Evolutionary conservation across 495 filamentous ascomycete genomes (phyloP).

Genomic region (Penicillium fimorum): DNA sequence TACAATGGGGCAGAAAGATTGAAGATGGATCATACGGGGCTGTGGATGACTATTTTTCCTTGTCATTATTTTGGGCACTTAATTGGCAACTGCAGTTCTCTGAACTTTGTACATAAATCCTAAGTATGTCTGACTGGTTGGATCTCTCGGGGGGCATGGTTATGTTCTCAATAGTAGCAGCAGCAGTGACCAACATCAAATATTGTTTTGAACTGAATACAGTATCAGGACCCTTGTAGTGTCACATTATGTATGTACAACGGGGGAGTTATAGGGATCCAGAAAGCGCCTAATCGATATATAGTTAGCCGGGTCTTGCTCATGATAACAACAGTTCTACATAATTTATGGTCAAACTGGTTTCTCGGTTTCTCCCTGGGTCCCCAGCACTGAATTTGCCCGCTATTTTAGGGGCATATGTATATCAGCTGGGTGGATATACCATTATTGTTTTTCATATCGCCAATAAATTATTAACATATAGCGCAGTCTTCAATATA

Average conservation of each 20-base stretch:
- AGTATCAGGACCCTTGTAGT: neutral
- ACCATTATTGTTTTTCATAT: neutral
- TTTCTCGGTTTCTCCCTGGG: neutral
- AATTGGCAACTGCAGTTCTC: neutral
- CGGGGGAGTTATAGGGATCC: too few species aligned
- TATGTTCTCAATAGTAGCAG: neutral
- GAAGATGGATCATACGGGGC: neutral
- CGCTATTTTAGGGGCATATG: neutral
- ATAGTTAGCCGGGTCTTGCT: neutral
- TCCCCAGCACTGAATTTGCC: neutral
- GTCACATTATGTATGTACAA: neutral
- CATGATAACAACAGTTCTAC: neutral
- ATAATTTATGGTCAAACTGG: neutral
- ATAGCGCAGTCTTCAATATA: neutral
- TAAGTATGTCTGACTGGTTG: neutral
- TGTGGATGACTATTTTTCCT: neutral
- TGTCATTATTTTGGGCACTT: neutral
- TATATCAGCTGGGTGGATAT: neutral
- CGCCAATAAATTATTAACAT: neutral
- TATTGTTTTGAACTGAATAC: neutral
- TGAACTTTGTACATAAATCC: conserved; percentile 7
- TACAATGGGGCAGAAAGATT: neutral
- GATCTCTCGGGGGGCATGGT: neutral
- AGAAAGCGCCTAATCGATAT: too few species aligned
- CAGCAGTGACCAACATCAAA: too few species aligned